Conservation (phyloP, 139 green algal genomes). For the Pleodorina starrii region DNA sequence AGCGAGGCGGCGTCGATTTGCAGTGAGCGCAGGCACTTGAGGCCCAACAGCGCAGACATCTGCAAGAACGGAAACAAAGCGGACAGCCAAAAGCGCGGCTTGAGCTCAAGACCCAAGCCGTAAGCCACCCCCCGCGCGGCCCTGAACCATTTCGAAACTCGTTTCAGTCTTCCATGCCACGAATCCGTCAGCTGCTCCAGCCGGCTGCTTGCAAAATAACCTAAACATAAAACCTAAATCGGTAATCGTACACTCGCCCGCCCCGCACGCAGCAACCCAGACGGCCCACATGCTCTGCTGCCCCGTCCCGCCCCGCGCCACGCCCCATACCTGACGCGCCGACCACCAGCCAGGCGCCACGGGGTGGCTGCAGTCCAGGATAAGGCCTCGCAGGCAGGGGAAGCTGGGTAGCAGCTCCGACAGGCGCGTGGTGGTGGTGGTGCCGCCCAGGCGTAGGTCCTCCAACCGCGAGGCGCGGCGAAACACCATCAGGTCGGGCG, state of each 20-base stretch:
- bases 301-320: no score
- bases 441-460: constrained; percentile 40
- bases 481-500: constrained; percentile 34
- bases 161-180: no score
- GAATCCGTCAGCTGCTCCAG: no score
- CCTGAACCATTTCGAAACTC: no score
- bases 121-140: no score
- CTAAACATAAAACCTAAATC: no score
- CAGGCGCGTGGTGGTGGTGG: constrained; percentile 43
- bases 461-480: constrained; percentile 23
- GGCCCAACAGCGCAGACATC: not conserved
- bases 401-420: constrained; percentile 6
- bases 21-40: constrained; percentile 27
- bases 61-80: not conserved
- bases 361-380: constrained; percentile 3
- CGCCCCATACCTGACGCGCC: not conserved
- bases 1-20: constrained; percentile 31
- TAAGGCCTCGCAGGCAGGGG: not conserved
- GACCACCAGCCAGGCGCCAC: constrained; percentile 38
- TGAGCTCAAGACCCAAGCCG: no score
- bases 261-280: no score
- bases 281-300: no score
- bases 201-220: no score
- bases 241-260: no score
- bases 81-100: no score